These are phyloP conservation scores for Rhynchospora pubera DNA, from an alignment of 176 grass and related monocot species.

Conservation along the genomic window DNA sequence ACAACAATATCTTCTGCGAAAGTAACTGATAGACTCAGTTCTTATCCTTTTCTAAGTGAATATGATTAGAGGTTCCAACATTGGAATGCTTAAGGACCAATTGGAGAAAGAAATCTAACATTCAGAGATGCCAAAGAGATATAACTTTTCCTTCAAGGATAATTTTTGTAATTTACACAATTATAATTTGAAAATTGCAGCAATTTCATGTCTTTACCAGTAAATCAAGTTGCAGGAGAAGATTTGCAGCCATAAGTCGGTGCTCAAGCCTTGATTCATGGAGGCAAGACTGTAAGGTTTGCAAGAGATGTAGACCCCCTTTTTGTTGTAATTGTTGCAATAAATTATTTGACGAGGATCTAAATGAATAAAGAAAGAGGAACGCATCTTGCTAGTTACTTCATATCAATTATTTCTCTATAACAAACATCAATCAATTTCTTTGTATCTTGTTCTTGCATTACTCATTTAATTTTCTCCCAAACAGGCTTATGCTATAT, in stretches of 20 bases:
- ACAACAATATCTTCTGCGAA: neutral
- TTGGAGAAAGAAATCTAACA: neutral
- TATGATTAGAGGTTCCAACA: neutral
- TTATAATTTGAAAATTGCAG: neutral
- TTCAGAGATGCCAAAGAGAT: neutral
- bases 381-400: slow-evolving; percentile 7
- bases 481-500: neutral
- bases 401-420: neutral
- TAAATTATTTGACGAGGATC: slow-evolving; percentile 66
- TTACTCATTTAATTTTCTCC: neutral
- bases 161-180: neutral
- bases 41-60: neutral
- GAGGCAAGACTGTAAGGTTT: slow-evolving; percentile 63
- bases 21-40: neutral
- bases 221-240: slow-evolving; percentile 87
- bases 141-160: neutral
- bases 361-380: slow-evolving; percentile 28
- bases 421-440: slow-evolving; percentile 1
- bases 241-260: slow-evolving; percentile 71
- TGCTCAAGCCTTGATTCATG: slow-evolving; percentile 74
- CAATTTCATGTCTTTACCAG: slow-evolving; percentile 42
- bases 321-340: slow-evolving; percentile 63
- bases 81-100: neutral
- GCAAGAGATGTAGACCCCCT: slow-evolving; percentile 64
- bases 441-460: neutral